Conservation (phyloP, 75 land plant genomes). For the Pseudotsuga menziesii region DNA sequence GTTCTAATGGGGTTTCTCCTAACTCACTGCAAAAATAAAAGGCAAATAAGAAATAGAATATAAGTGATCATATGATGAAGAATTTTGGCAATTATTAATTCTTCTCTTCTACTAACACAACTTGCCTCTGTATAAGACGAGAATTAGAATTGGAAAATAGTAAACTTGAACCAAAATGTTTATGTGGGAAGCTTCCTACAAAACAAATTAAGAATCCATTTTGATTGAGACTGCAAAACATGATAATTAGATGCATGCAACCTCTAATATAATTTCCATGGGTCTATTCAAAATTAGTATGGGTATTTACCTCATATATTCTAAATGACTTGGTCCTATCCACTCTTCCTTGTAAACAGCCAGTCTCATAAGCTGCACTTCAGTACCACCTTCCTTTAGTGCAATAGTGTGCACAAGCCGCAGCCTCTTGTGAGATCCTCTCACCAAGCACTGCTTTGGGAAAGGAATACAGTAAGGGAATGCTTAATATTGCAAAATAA, state of each 20-base stretch:
- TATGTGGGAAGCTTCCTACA: background rate
- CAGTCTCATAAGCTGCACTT: constrained; percentile 77
- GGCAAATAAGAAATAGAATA: background rate
- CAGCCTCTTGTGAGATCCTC: constrained; percentile 91
- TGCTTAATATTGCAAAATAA: background rate
- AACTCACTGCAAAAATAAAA: constrained; percentile 20
- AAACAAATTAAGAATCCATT: background rate
- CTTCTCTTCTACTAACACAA: background rate
- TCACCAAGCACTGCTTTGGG: constrained; percentile 75
- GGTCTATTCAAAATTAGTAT: background rate
- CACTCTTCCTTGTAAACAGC: constrained; percentile 93
- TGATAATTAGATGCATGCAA: background rate
- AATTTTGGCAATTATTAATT: background rate
- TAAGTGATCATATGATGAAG: background rate
- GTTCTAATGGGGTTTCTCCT: constrained; percentile 32
- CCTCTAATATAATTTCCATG: background rate
- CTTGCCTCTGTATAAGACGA: constrained; percentile 1
- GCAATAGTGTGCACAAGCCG: constrained; percentile 91
- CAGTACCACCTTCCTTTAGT: constrained; percentile 66
- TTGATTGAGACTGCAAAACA: background rate
- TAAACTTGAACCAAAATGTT: background rate
- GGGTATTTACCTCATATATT: constrained; percentile 48
- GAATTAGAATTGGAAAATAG: constrained; percentile 3
- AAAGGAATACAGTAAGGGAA: constrained; percentile 7
- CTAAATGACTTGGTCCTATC: constrained; percentile 65